Base-by-base conservation (phyloP, 1,284 basidiomycete genomes). In the Ustilago cynodontis region DNA sequence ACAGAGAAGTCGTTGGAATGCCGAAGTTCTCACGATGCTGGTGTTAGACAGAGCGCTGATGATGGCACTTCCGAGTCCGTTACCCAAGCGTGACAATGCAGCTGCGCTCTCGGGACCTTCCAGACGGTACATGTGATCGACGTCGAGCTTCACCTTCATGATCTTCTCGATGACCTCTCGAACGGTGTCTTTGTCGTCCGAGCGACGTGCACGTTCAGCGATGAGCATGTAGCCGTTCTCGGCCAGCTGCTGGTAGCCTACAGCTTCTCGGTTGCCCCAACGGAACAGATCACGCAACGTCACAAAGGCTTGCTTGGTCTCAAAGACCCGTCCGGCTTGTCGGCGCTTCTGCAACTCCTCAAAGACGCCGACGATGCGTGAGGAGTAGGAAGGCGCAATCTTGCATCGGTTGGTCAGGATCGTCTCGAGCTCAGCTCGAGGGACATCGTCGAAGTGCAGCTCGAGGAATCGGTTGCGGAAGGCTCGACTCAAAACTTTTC, bases 401-500 rank as follows among this genome's bases (percentile, higher is more conserved):
- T 60, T 62, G 74, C 84, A 86, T 24, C 84, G 78, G 35, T 80
- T 78, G 41, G 80, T 78, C 7, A 86, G 61, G 47, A 99, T 99
- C 1, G 91, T 93, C 87, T 98, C 94, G 35, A 99, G 88, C 86
- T 99, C 97, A 16, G 89, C 89, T 86, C 96, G 93, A 0, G 97
- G 97, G 0, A 99, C 96, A 79, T 99, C 97, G 76, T 94, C 93
- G 84, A 99, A 99, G 86, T 99, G 95, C 37, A 99, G 93, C 87
- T 99, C 97, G 16, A 99, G 89, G 87, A 99, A 99, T n/a, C 97
- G 93, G 87, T 97, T 98, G 35, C 97, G 91, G 88, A 99, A 98
- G 0, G 97, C 97, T 35, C 97, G 91, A 3, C 96, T 98, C 13
- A 99, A 88, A 5, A 98, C 90, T 86, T 99, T 99, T 75, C 97